Evolutionary conservation across 73 alveolate species (phyloP), one percentile per base, ranked within the genome.

Genomic region (Blepharisma japonicum): DNA sequence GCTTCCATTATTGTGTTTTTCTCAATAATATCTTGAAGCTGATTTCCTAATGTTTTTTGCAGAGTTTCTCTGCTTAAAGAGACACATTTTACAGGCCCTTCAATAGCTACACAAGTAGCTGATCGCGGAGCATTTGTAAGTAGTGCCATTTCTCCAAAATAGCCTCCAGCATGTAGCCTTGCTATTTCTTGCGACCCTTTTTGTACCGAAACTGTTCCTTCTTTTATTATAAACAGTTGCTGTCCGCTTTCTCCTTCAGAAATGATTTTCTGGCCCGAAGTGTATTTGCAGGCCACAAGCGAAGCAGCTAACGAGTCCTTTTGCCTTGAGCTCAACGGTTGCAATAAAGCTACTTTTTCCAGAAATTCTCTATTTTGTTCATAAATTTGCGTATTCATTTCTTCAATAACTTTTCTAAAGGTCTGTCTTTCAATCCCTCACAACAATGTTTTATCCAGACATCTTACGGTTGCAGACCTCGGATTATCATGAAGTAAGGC

Each of bases 371-470:
- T 45, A 76, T 80, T 80, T 48, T 80, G 83, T 76, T 80, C 83
- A 50, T 74, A 80, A 25, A 55, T 78, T 21, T 38, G 49, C 32
- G 83, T 71, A 71, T 68, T 80, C 85, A 80, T 76, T 51, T 80
- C 85, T 55, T 74, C 85, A 45, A 80, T 78, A n/a, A 78, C 85
- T 76, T 86, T 87, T 77, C 95, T 90, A 83, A 94, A 94, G 6
- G 95, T 92, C 86, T 87, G 88, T 80, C 97, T 87, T 79, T 94
- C 99, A 7, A 94, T 83, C 14, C 86, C 96, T 97, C 98, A 94
- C 25, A 86, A 71, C 25, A 71, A 86, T 83, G 96, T 91, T 54
- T 79, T 87, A 55, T 82, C 87, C 6, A 83, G 83, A 39, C 96
- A 90, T 46, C 81, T 89, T 53, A 94, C 86, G 14, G 98, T 77